These are phyloP conservation scores for Paramecium tetraurelia DNA, from an alignment of 73 alveolate species.

Conservation along the genomic window DNA sequence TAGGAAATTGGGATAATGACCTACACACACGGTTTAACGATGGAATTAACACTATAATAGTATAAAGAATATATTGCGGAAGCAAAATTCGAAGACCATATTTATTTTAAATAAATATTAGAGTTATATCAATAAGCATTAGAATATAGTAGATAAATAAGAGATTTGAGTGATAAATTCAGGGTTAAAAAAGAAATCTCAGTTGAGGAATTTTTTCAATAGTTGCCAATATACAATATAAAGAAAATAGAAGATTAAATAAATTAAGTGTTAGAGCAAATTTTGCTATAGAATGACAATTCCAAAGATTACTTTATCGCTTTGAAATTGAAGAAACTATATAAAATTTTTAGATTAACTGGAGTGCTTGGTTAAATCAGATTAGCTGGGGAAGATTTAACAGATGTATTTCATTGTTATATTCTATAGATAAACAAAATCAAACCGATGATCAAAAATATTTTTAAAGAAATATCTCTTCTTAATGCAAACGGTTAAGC, in stretches of 20 bases:
- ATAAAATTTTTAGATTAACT: neutral
- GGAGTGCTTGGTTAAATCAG: conserved; percentile 36
- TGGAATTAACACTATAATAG: neutral
- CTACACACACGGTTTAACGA: conserved; percentile 25
- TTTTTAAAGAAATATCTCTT: conserved; percentile 29
- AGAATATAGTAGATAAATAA: neutral
- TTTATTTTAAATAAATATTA: neutral
- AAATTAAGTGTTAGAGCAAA: neutral
- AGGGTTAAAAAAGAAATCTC: neutral
- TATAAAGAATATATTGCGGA: neutral
- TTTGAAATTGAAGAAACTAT: neutral
- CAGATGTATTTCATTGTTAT: neutral
- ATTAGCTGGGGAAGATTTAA: conserved; percentile 26
- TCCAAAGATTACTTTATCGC: neutral
- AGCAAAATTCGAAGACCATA: neutral
- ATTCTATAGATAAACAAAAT: neutral
- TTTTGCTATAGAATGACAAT: neutral
- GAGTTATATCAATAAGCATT: neutral
- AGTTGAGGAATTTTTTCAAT: conserved; percentile 2
- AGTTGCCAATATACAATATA: neutral
- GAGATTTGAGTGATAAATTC: neutral
- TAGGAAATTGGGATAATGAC: conserved; percentile 51
- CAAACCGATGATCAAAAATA: conserved; percentile 27
- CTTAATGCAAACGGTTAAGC: conserved; percentile 41
- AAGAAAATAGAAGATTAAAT: conserved; percentile 25